These are phyloP conservation scores for Hypsizygus ulmarius DNA, from an alignment of 1,284 basidiomycete genomes.

Conservation along the genomic window DNA sequence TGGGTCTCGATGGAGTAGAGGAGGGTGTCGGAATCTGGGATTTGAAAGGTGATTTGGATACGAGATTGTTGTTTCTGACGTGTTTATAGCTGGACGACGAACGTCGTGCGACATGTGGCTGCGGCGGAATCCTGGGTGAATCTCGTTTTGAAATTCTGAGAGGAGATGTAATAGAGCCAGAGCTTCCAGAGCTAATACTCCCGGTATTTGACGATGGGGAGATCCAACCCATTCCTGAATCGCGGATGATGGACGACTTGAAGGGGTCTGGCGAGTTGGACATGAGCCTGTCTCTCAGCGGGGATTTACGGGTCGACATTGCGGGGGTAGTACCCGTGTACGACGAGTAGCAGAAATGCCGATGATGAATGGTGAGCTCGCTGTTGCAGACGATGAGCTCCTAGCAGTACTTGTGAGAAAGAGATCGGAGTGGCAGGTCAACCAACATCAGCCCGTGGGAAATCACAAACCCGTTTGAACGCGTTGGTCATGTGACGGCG, in stretches of 20 bases:
- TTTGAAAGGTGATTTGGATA: slow-evolving; percentile 90
- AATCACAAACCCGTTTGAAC: slow-evolving; percentile 10
- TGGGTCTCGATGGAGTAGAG: slow-evolving; percentile 33
- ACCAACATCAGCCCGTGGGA: slow-evolving; percentile 32
- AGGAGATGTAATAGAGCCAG: slow-evolving; percentile 51
- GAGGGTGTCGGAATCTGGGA: slow-evolving; percentile 51
- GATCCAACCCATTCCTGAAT: slow-evolving; percentile 57
- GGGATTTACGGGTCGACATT: slow-evolving; percentile 40
- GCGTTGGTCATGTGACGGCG: slow-evolving; percentile 17
- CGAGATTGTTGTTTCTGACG: slow-evolving; percentile 77
- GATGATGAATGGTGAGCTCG: slow-evolving; percentile 8
- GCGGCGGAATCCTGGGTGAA: slow-evolving; percentile 31
- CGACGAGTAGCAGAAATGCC: slow-evolving; percentile 5
- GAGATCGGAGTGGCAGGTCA: slow-evolving; percentile 26
- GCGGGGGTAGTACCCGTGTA: slow-evolving; percentile 1
- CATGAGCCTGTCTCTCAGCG: slow-evolving; percentile 57
- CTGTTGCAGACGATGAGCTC: slow-evolving; percentile 19
- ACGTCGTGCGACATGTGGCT: slow-evolving; percentile 60
- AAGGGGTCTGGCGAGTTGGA: slow-evolving; percentile 63
- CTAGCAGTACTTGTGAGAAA: slow-evolving; percentile 17
- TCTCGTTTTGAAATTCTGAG: slow-evolving; percentile 74
- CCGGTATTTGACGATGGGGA: slow-evolving; percentile 36
- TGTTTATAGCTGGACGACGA: slow-evolving; percentile 83
- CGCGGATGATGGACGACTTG: slow-evolving; percentile 58
- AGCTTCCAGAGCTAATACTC: slow-evolving; percentile 29